Base-by-base conservation (phyloP, 129 eudicot genomes). In the Smallanthus sonchifolius region DNA sequence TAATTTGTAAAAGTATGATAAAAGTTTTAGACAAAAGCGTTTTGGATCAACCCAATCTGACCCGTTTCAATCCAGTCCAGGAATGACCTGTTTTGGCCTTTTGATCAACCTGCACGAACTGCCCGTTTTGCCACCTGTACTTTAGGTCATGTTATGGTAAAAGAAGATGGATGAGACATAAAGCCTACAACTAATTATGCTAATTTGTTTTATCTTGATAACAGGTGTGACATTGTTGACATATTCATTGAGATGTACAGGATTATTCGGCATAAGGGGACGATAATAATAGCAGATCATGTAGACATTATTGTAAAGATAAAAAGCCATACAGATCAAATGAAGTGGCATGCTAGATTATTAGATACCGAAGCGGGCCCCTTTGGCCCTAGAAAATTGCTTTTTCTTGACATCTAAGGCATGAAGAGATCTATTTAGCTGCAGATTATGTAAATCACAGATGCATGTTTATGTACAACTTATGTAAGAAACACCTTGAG, bases 201-300 rank as follows among this genome's bases (percentile, higher is more conserved):
- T 72, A 10, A 42, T 55, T 40, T 65, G 70, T 19, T 49, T 11
- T 62, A 32, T 17, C 39, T 19, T 56, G 11, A 32, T 39, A 36
- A 61, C 81, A 81, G 86, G 81, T 81, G 86, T 52, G 81, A 74
- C 65, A 48, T 78, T 57, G 35, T 68, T 4, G 69, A 81, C 71
- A 84, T 81, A 61, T 79, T 81, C 60, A 49, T 84, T 15, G 88
- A 84, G 83, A 81, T 84, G 88, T 74, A 77, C 65, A 75, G 88
- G 75, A 84, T 84, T 34, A 68, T 84, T 32, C 78, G 86, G 15
- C 88, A 86, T 16, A 77, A 77, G 19, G 86, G 88, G 42, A 82
- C 79, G 16, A 75, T 84, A 15, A 77, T 84, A 24, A 54, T 84
- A 52, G 76, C 81, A 40, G 86, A 84, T 75, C 80, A 84, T 69